Evolutionary conservation across 345 rosid genomes (phyloP), one percentile per base, ranked within the genome.

Genomic region (Eucalyptus regnans): DNA sequence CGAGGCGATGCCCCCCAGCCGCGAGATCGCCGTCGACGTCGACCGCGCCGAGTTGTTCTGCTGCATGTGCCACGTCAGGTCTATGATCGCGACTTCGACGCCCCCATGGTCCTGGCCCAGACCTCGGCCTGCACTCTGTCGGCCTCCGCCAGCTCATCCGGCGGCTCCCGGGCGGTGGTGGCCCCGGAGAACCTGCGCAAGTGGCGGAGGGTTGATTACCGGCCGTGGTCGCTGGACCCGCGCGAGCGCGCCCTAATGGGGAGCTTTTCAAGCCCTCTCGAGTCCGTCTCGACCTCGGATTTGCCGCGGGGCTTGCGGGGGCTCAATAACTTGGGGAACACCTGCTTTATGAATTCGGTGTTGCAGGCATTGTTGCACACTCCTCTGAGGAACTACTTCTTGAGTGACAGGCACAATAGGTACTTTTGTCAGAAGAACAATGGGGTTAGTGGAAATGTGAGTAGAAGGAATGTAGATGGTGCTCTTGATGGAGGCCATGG

Each of bases 11-110:
- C n/a, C 71, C 41, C 89, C 92, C 51, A 97, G 96, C 6, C 99
- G 96, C 88, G 96, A 94, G 87, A 92, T 96, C 89, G 95, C 95
- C 41, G 92, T 96, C 80, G 98, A 97, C 90, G 90, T 96, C 50
- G 97, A 95, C 86, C 96, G 99, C 86, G 95, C 97, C 11, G 99
- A 97, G 94, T 97, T 97, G 87, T 96, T 94, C 91, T 97, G 99
- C 90, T 94, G 91, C 86, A 90, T 94, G 66, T 97, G 99, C 90
- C 62, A 91, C 86, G 99, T 92, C 97, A 96, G 92, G 95, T 97
- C 89, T 97, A 97, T 89, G 98, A 96, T 90, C 95, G 94, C 85
- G 98, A 95, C 87, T 96, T 97, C 90, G 99, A 97, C 88, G 92
- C 92, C 87, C 89, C 92, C 64, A 95, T 97, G 60, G 94, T 96